Base-by-base conservation (phyloP, 2,329 filamentous ascomycete species). In the Pseudogymnoascus sp. region DNA sequence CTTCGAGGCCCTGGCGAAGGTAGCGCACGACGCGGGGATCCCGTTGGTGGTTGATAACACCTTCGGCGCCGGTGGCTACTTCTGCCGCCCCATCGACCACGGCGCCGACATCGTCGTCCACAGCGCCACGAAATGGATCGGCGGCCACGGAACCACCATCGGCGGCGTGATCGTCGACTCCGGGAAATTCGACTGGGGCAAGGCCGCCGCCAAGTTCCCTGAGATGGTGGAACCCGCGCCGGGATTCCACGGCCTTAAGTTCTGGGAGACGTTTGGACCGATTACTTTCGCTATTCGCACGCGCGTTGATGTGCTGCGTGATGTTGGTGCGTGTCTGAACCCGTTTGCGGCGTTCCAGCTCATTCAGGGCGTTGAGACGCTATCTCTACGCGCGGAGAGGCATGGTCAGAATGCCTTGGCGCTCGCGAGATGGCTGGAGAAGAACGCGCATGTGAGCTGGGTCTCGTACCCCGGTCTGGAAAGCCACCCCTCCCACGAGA, bases 41-140 rank as follows among this genome's bases (percentile, higher is more conserved):
- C 84, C 84, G 6, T 75, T 85, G 11, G 71, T 84, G n/a, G 79
- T 93, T 60, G 93, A 97, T 79, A 97, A 97, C 81, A 97, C 93
- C 7, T 97, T 97, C 71, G 93, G 93, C 57, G 93, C 93, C 11
- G 93, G 93, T 65, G 93, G 93, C 61, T 97, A 90, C 82, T 96
- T 91, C 75, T 81, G 88, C 69, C 86, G 89, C 6, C 93, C 93
- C 43, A 93, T 97, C 71, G 88, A 93, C 23, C 90, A 96, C 76
- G 93, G 93, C 63, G 93, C 90, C 68, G 93, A 97, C 74, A 96
- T 97, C 66, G 89, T 97, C 62, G 90, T 96, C 23, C 92, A 97
- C 82, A 95, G 90, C 41, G 92, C 92, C 10, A 96, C 93, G 65
- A 97, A 97, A 78, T 97, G 93, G 93, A 97, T 98, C 67, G 93